Base-by-base conservation (phyloP, 2,329 filamentous ascomycete species). In the Penicillium brasilianum region DNA sequence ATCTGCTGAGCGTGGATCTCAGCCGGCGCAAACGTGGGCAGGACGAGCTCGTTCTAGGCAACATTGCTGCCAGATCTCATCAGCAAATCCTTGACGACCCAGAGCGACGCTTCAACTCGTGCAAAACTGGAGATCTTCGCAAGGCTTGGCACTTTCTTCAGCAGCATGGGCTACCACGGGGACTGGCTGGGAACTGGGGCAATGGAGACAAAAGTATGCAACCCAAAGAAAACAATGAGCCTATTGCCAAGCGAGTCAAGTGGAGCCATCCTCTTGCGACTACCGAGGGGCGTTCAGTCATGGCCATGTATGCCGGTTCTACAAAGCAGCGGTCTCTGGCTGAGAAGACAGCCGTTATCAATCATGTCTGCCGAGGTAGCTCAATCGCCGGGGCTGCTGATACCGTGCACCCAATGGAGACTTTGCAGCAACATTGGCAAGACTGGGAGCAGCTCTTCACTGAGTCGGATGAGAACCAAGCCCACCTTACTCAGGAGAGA, bases 181-280 rank as follows among this genome's bases (percentile, higher is more conserved):
- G 39, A 3, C 70, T 73, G 58, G 74, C 72, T 28, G 77, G 77
- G 0, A 62, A 70, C 57, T 79, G 77, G 77, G 67, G 61, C 36
- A 43, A 44, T 28, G 51, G 57, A 11, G 1, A n/a, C 7, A 13
- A 43, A 34, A 34, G 9, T 9, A 32, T 55, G 1, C 14, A 20
- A 1, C 10, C 18, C 10, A 8, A 18, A 32, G 32, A 57, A 39
- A 50, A 57, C 25, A 44, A 48, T 10, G 8, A 11, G 13, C 48
- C 48, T 28, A 43, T 57, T 4, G 55, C 63, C 2, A 65, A 71
- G 30, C 50, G 18, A 37, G 68, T 69, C 9, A 60, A 67, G n/a
- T 67, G 50, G 50, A 53, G 11, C 9, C 7, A 37, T 39, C 32
- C 14, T 37, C 34, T 39, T 4, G 22, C 11, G 13, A 25, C 32